These are phyloP conservation scores for Prunus armeniaca DNA, from an alignment of 306 rosid species.

Conservation along the genomic window DNA sequence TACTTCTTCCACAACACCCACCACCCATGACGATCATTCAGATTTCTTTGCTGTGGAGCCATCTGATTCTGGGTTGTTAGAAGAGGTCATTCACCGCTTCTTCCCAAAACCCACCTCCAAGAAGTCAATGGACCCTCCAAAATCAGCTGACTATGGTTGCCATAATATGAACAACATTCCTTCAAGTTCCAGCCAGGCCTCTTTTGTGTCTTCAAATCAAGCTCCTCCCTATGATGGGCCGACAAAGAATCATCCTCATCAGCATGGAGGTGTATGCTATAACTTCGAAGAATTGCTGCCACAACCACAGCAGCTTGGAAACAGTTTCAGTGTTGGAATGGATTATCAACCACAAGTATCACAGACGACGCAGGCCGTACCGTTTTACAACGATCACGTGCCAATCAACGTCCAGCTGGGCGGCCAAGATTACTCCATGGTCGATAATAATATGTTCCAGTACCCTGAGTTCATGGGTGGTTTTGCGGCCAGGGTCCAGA, in stretches of 20 bases:
- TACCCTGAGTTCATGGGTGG: slow-evolving; percentile 49
- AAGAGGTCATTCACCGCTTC: slow-evolving; percentile 63
- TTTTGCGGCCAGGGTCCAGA: slow-evolving; percentile 48
- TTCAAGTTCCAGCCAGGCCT: background rate
- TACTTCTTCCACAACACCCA: background rate
- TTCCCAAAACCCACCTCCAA: slow-evolving; percentile 45
- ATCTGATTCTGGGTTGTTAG: slow-evolving; percentile 67
- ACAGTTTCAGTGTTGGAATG: slow-evolving; percentile 8
- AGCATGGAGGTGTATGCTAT: background rate
- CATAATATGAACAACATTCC: background rate
- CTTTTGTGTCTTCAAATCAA: background rate
- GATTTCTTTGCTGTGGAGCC: slow-evolving; percentile 52
- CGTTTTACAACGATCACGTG: background rate
- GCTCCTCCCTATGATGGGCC: background rate
- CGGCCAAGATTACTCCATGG: slow-evolving; percentile 17
- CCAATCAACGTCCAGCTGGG: slow-evolving; percentile 23
- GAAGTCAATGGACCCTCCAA: background rate
- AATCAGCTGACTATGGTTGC: background rate
- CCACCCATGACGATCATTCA: background rate
- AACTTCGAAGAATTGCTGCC: slow-evolving; percentile 19
- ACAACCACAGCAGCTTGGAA: background rate
- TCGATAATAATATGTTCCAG: slow-evolving; percentile 49
- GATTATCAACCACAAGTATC: background rate
- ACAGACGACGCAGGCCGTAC: slow-evolving; percentile 2
- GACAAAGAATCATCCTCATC: background rate